Evolutionary conservation across 345 rosid genomes (phyloP), one percentile per base, ranked within the genome.

Genomic region (Clausena lansium): DNA sequence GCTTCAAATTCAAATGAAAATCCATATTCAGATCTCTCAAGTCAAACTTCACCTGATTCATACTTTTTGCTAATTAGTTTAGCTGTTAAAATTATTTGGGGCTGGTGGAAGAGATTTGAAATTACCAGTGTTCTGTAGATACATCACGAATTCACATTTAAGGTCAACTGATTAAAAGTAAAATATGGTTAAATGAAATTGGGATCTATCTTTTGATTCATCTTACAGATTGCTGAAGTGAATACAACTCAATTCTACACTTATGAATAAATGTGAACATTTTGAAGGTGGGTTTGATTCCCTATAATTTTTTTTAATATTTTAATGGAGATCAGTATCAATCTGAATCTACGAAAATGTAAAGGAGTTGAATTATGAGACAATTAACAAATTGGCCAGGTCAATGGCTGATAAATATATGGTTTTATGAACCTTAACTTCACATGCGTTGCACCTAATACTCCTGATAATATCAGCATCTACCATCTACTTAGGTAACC

Each of bases 371-470:
- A 66, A 62, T 45, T 30, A 11, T 32, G 6, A 6, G 57, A 75
- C 3, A 75, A 9, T 13, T 15, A 76, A 52, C 14, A 64, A 30
- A 47, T 52, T 19, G 0, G 13, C 28, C 30, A 17, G 66, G 79
- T 76, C 72, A 76, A 27, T 65, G 70, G 10, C 9, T 32, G 7
- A 9, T 9, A 55, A 67, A 15, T 27, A 65, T 8, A 63, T 75
- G 54, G 32, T 41, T 24, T 38, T 28, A 73, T 30, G 59, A 52
- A 27, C 13, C 47, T 47, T 52, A 14, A 35, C 57, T 15, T 66
- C 78, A 75, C 78, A 65, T 75, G 71, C 24, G 9, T 10, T 14
- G 45, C 78, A 75, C 78, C 78, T 75, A 75, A 75, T 75, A 60
- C 36, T 6, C 25, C 36, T 60, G 2, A 32, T 24, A 17, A 6